These are phyloP conservation scores for Rubroboletus pulcherrimus DNA, from an alignment of 768 basidiomycete genomes.

Conservation along the genomic window DNA sequence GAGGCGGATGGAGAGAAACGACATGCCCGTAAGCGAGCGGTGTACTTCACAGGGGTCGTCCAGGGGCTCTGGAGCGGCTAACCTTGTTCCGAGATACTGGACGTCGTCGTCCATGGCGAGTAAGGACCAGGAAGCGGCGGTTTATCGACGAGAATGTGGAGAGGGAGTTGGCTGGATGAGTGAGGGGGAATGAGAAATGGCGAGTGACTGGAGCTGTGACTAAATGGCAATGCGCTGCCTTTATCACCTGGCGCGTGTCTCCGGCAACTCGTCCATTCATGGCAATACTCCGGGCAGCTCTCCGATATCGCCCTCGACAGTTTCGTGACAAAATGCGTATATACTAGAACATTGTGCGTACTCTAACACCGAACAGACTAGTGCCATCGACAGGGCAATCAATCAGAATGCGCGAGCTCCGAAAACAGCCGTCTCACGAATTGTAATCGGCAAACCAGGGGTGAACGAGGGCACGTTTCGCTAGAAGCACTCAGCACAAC, in stretches of 20 bases:
- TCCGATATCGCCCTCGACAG: slow-evolving; percentile 3
- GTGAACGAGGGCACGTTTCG: slow-evolving; percentile 54
- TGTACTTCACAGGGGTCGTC: slow-evolving; percentile 24
- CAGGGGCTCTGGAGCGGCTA: slow-evolving; percentile 29
- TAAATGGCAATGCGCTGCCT: slow-evolving; percentile 29
- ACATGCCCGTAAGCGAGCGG: slow-evolving; percentile 44
- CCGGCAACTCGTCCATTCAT: slow-evolving; percentile 23
- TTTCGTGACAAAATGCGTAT: slow-evolving; percentile 5
- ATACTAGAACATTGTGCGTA: slow-evolving; percentile 26
- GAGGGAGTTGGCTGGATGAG: neutral
- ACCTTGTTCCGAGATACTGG: slow-evolving; percentile 50
- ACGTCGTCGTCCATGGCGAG: slow-evolving; percentile 55
- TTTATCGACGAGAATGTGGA: neutral
- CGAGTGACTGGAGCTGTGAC: slow-evolving; percentile 28
- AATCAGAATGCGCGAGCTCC: neutral
- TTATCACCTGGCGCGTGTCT: slow-evolving; percentile 26
- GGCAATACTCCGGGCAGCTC: slow-evolving; percentile 21
- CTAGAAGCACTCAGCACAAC: slow-evolving; percentile 28
- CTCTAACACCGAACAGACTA: slow-evolving; percentile 15
- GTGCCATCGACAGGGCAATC: neutral
- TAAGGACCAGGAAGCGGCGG: neutral
- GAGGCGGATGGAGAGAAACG: slow-evolving; percentile 10
- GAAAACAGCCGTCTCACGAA: slow-evolving; percentile 19
- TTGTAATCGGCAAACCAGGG: slow-evolving; percentile 51
- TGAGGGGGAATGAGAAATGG: slow-evolving; percentile 16